Percentiles rank a stretch among this genome's conserved stretches.
These are phyloP conservation scores for Candida sphagnicola DNA, from an alignment of 805 yeast species.

Conservation along the genomic window DNA sequence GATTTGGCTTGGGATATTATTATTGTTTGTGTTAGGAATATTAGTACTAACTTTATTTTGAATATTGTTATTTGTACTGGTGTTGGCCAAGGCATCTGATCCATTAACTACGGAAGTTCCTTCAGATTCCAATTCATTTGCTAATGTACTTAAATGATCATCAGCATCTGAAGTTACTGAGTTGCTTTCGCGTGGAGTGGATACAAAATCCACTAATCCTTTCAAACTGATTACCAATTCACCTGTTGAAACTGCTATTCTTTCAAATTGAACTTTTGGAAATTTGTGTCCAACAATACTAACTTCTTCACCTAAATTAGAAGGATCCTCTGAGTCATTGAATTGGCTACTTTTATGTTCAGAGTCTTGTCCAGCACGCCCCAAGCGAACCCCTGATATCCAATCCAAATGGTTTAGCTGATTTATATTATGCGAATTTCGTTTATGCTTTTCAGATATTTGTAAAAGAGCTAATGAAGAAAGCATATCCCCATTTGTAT, in stretches of 20 bases:
- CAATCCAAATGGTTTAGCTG: conserved; percentile 74
- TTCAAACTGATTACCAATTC: conserved; percentile 68
- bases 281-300: conserved; percentile 83
- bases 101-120: conserved; percentile 1
- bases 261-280: conserved; percentile 82
- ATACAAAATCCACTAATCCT: conserved; percentile 37
- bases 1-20: conserved; percentile 2
- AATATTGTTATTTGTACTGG: neutral
- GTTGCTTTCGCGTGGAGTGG: neutral
- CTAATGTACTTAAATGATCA: neutral
- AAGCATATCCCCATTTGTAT: conserved; percentile 30
- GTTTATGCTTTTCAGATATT: conserved; percentile 34
- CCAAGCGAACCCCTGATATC: conserved; percentile 89
- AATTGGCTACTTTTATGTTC: conserved; percentile 15
- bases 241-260: conserved; percentile 85
- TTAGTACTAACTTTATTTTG: neutral
- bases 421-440: conserved; percentile 26
- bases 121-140: conserved; percentile 3
- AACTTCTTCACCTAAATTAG: conserved; percentile 88
- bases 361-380: conserved; percentile 43
- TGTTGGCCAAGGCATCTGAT: conserved; percentile 2
- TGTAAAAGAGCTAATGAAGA: conserved; percentile 35
- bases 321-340: conserved; percentile 33
- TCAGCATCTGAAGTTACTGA: neutral
- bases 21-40: conserved; percentile 1